A percentile compares a stretch with the other conserved stretches of the same genome.
Conservation (phyloP, 2,329 filamentous ascomycete species). For the Pseudocercospora eumusae region DNA sequence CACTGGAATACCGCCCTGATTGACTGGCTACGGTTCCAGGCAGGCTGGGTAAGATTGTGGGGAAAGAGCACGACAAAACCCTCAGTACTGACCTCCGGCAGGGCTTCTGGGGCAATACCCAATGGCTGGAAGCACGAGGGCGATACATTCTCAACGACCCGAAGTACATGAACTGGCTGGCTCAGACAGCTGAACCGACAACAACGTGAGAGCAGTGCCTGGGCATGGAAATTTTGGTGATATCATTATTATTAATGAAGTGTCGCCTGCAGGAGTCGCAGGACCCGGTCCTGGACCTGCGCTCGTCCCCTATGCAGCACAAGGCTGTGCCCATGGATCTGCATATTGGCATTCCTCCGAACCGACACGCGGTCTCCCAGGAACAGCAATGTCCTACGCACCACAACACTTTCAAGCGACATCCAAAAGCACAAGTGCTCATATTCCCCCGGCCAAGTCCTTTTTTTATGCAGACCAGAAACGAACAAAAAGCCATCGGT, state of each 20-base stretch:
- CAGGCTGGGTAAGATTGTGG: constrained; percentile 31
- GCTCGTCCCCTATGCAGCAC: too few species aligned
- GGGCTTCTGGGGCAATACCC: constrained; percentile 33
- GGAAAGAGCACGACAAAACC: too few species aligned
- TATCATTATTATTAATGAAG: too few species aligned
- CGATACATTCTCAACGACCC: constrained; percentile 26
- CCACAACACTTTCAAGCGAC: too few species aligned
- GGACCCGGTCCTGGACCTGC: too few species aligned
- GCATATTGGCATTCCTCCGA: too few species aligned
- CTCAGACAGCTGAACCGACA: neutral
- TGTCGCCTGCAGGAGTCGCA: too few species aligned
- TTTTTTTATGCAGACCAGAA: neutral
- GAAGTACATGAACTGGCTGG: constrained; percentile 23
- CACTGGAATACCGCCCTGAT: constrained; percentile 70
- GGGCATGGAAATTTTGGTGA: too few species aligned
- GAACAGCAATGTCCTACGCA: too few species aligned
- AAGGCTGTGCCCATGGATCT: too few species aligned
- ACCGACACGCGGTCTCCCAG: too few species aligned
- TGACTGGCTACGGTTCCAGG: constrained; percentile 60
- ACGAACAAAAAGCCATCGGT: neutral
- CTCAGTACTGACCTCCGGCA: neutral
- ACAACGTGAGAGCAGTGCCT: neutral
- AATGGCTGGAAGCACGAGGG: constrained; percentile 32
- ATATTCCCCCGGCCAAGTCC: neutral
- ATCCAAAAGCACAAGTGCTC: neutral